Conservation (phyloP, 1,284 basidiomycete genomes). For the Vanrija pseudolonga region DNA sequence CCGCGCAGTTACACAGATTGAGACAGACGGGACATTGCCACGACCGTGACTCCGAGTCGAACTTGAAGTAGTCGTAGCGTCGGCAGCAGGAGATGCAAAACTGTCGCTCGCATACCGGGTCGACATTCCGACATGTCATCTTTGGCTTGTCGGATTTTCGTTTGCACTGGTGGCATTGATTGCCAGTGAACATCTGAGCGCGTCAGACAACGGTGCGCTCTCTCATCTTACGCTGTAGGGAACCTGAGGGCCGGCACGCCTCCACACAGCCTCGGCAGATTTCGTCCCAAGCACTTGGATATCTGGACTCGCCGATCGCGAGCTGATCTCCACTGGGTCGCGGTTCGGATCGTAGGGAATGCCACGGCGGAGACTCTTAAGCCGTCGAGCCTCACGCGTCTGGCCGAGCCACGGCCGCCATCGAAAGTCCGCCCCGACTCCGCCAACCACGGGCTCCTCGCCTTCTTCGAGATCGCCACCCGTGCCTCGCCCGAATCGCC, state of each 20-base stretch:
- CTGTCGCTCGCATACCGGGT: slow-evolving; percentile 27
- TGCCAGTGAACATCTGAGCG: slow-evolving; percentile 16
- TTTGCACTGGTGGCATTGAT: slow-evolving; percentile 45
- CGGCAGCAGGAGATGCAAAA: slow-evolving; percentile 43
- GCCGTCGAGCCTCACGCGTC: neutral
- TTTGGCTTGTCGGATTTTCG: slow-evolving; percentile 36
- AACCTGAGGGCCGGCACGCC: neutral
- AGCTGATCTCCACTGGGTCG: too few species aligned
- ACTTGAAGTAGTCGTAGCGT: slow-evolving; percentile 42
- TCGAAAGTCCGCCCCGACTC: slow-evolving; percentile 19
- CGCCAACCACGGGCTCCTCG: slow-evolving; percentile 21
- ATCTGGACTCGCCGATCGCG: too few species aligned
- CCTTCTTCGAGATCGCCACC: slow-evolving; percentile 13
- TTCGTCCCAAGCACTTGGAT: too few species aligned
- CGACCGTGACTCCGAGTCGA: slow-evolving; percentile 38
- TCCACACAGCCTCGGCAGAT: too few species aligned
- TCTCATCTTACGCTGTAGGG: slow-evolving; percentile 23
- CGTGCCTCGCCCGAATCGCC: slow-evolving; percentile 29
- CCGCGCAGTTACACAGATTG: slow-evolving; percentile 40
- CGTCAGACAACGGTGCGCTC: neutral
- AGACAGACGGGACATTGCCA: slow-evolving; percentile 45
- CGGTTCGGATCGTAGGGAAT: too few species aligned
- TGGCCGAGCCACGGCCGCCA: slow-evolving; percentile 5
- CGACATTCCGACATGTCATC: slow-evolving; percentile 42
- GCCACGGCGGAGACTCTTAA: too few species aligned